Evolutionary conservation across 2,329 filamentous ascomycete genomes (phyloP), one percentile per base, ranked within the genome.

Genomic region (Curvularia eragrostidis): DNA sequence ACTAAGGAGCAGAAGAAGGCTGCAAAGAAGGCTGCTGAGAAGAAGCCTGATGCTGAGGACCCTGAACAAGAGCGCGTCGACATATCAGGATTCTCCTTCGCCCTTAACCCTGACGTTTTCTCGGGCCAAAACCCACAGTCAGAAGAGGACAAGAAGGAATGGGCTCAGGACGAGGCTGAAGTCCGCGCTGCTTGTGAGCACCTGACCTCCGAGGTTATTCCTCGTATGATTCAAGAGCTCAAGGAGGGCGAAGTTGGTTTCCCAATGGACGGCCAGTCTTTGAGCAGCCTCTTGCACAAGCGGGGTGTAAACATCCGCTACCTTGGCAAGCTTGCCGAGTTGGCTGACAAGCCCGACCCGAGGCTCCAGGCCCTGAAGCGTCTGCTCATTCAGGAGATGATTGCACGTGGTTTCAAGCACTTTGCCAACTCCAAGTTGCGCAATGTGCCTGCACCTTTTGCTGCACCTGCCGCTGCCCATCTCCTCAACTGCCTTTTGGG

Each of bases 291-390:
- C 50, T 84, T 99, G 73, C 95, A 99, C 82, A 97, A 97, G 83
- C 91, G 94, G 41, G 95, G 95, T 79, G 93, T 99, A 81, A 99
- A 99, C 80, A 85, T 98, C 62, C 87, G 96, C 71, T 99, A 99
- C 77, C 84, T 98, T n/a, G 95, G 95, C 65, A 90, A 88, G 77
- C 79, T 99, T 61, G 90, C 91, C 12, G 82, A 85, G 57, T 83
- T 91, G 50, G 87, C 89, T 38, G 75, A 77, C 61, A 75, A 75
- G 64, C 80, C 84, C 58, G 84, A 87, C 67, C 83, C 86, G 52
- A 89, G 91, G 61, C 83, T 98, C 23, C 82, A 88, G 67, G 93
- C 93, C 61, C 83, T 99, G 68, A 88, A 86, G 63, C 86, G 88
- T 55, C 85, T 99, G 36, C 86, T 90, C 60, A 78, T 91, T 41